Base-by-base conservation (phyloP, 805 yeast species). In the Sugiyamaella smithiae region DNA sequence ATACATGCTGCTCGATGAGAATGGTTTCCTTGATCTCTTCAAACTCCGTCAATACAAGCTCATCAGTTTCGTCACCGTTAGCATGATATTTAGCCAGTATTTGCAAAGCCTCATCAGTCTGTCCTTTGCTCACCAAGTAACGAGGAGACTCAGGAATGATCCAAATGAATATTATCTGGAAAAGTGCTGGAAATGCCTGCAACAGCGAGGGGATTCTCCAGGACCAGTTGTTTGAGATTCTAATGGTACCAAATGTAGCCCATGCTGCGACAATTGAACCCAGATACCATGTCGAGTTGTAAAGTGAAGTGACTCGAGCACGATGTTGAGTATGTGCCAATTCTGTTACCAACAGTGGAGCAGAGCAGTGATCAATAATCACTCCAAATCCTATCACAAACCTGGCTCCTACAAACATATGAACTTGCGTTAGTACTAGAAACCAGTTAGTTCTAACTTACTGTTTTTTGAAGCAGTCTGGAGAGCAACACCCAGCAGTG, bases 141-240 rank as follows among this genome's bases (percentile, higher is more conserved):
- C 97, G 73, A 0, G 96, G 96, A 35, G 90, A 80, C 66, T 90
- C 97, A 0, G 97, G 97, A n/a, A 89, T 67, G 35, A 80, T 76
- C 37, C 78, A 59, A 31, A 71, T 62, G 24, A 73, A 69, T n/a
- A 37, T 66, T 28, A 49, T 82, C 79, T 85, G 69, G 46, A 82
- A 60, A 32, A 85, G 66, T 43, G 86, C 50, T 61, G 82, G 82
- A 35, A 82, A 55, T 48, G 79, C 71, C 69, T 85, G 93, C 57
- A 84, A 67, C 1, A 86, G 81, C 50, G 85, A 76, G 9, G 91
- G 90, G 63, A 85, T 73, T 71, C 90, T 78, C 88, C 90, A 85
- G 16, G 82, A 72, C 35, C 73, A 68, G 2, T 58, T 51, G 9
- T 46, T 31, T 40, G 40, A 49, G n/a, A 37, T 20, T 11, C 29